Evolutionary conservation across 1,284 basidiomycete species (phyloP).

Genomic region (Polyporus tsugae): DNA sequence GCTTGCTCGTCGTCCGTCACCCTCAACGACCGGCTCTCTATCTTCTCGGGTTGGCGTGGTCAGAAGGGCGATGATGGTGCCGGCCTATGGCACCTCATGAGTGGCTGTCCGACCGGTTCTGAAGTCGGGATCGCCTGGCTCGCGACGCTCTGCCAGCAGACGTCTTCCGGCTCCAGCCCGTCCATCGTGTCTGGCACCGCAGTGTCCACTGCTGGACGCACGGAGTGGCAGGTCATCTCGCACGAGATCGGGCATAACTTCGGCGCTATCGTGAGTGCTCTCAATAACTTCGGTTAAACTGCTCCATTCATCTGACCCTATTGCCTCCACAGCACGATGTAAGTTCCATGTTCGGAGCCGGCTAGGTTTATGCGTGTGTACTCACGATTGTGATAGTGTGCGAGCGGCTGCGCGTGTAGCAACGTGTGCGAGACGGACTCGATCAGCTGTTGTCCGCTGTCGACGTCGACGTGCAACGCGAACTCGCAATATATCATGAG

Average conservation of each 20-base stretch:
- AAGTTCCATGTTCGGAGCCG: slow-evolving; percentile 36
- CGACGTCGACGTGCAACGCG: slow-evolving; percentile 69
- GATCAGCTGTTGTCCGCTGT: slow-evolving; percentile 77
- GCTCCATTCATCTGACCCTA: slow-evolving; percentile 1
- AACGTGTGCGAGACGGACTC: slow-evolving; percentile 36
- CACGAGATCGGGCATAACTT: slow-evolving; percentile 95
- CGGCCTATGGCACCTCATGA: slow-evolving; percentile 93
- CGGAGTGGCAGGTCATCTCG: slow-evolving; percentile 85
- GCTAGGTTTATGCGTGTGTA: not conserved
- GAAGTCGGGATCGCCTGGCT: slow-evolving; percentile 95
- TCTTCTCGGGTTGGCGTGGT: slow-evolving; percentile 89
- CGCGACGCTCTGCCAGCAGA: slow-evolving; percentile 75
- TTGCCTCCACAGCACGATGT: slow-evolving; percentile 64
- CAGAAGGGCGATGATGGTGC: slow-evolving; percentile 72
- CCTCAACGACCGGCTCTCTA: slow-evolving; percentile 77
- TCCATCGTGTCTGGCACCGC: slow-evolving; percentile 82
- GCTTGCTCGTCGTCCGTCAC: slow-evolving; percentile 57
- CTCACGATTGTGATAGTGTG: slow-evolving; percentile 56
- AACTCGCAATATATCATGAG: slow-evolving; percentile 83
- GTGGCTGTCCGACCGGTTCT: slow-evolving; percentile 82
- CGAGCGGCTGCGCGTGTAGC: slow-evolving; percentile 64
- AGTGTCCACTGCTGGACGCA: slow-evolving; percentile 78
- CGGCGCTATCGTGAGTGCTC: slow-evolving; percentile 81
- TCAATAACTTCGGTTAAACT: not conserved
- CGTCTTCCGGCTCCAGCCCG: slow-evolving; percentile 53